Base-by-base conservation (phyloP, 345 rosid genomes). In the Lepidium sativum region DNA sequence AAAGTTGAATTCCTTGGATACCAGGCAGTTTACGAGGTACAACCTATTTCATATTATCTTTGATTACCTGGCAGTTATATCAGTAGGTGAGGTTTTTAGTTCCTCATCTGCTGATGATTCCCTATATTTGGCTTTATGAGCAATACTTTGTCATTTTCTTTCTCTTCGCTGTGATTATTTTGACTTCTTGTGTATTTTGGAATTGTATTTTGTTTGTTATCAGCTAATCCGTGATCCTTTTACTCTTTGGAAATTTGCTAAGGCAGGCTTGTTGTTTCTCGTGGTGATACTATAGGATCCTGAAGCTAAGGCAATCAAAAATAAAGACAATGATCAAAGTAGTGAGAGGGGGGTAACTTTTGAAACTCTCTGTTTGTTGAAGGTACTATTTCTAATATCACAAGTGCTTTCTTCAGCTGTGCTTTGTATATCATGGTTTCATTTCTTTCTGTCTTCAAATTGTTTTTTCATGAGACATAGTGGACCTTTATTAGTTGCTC, bases 11-110 rank as follows among this genome's bases (percentile, higher is more conserved):
- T 90, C 81, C 89, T 32, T 73, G 99, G 97, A 29, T 94, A 82
- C 77, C 90, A 78, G 75, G 89, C 97, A 68, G 91, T 72, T 77
- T 90, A 86, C 60, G 78, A 86, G 96, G 99, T 90, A 83, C 54
- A 16, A 32, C 33, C 60, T 61, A 27, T 40, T 32, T 67, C 54
- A 48, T 3, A 59, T 50, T 43, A 14, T 37, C 14, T 6, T 54
- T 43, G 31, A 27, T 35, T 58, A 29, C 63, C 53, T 32, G 15
- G 58, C 37, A 63, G n/a, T 50, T 12, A 6, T 50, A 51, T 38
- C 31, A 39, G 8, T 64, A 12, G 44, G 45, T 48, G 34, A 27
- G 54, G 23, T 20, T 60, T 56, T 47, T 45, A 21, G 13, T 60
- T 15, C 32, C 17, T n/a, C 60, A 1, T 50, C 60, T 34, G 43